Percentiles rank a stretch among this genome's conserved stretches.
Evolutionary conservation across 441 rosid genomes (phyloP).

Genomic region (Pelargonium citronellum): DNA sequence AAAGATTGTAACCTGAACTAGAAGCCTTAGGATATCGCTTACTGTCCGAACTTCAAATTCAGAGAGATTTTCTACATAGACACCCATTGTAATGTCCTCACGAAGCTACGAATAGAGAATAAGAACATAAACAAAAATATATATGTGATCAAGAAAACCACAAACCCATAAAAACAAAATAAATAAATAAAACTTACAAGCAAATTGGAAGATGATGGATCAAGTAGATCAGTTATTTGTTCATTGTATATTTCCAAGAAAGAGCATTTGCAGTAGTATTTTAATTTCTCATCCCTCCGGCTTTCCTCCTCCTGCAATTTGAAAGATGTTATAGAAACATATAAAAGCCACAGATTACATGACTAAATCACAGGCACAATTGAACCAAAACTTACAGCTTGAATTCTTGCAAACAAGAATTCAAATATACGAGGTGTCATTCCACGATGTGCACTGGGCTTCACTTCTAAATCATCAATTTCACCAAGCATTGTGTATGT

Average conservation of each 20-base stretch:
- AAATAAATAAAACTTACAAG: conserved; percentile 38
- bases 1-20: conserved; percentile 57
- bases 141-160: background rate
- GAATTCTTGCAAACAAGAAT: conserved; percentile 95
- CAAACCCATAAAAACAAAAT: background rate
- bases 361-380: conserved; percentile 17
- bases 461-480: conserved; percentile 71
- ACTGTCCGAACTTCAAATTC: conserved; percentile 86
- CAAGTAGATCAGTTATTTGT: conserved; percentile 90
- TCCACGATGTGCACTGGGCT: conserved; percentile 82
- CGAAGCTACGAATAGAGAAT: conserved; percentile 53
- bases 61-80: conserved; percentile 92
- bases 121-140: conserved; percentile 6
- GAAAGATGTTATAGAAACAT: conserved; percentile 9
- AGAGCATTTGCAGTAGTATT: conserved; percentile 92
- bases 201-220: conserved; percentile 83
- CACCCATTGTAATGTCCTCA: conserved; percentile 81
- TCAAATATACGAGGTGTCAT: conserved; percentile 99
- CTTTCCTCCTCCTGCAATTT: conserved; percentile 91
- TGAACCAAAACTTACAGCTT: conserved; percentile 52
- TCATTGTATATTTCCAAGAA: conserved; percentile 95
- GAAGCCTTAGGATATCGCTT: conserved; percentile 70
- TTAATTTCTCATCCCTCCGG: conserved; percentile 80
- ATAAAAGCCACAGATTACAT: conserved; percentile 7
- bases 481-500: conserved; percentile 93